phyloP scores from a whole-genome alignment of 2,329 filamentous ascomycete genomes.

The Stagonosporopsis rhizophila region DNA sequence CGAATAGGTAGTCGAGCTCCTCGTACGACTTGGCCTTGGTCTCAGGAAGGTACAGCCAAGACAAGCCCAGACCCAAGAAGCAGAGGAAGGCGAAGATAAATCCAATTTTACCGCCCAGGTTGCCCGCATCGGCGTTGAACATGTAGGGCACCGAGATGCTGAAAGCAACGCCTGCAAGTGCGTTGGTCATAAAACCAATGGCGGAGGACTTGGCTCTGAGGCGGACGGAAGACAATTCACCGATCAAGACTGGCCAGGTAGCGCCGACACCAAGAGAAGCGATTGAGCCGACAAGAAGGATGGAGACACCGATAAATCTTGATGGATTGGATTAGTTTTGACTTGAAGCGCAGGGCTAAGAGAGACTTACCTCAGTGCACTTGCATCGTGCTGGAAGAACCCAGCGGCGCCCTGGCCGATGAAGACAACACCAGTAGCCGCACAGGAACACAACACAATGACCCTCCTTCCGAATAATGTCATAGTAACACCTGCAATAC shows the following conservation, averaged over 20 bases:
- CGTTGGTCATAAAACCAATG: slow-evolving; percentile 77
- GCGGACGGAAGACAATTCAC: slow-evolving; percentile 71
- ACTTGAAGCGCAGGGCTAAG: neutral
- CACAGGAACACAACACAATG: slow-evolving; percentile 5
- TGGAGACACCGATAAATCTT: neutral
- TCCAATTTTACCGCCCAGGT: neutral
- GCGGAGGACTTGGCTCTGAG: slow-evolving; percentile 78
- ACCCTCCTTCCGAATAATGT: slow-evolving; percentile 5
- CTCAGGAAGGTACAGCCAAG: slow-evolving; percentile 6
- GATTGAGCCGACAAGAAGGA: neutral
- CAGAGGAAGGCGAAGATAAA: neutral
- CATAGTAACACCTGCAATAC: slow-evolving; percentile 9
- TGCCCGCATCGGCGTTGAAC: slow-evolving; percentile 11
- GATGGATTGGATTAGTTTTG: neutral
- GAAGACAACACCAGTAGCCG: slow-evolving; percentile 9
- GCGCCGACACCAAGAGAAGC: neutral
- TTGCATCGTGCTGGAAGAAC: slow-evolving; percentile 2
- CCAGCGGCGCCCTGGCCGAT: slow-evolving; percentile 3
- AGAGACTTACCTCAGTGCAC: slow-evolving; percentile 1
- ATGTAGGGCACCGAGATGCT: slow-evolving; percentile 12
- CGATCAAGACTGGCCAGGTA: neutral
- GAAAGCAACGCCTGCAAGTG: slow-evolving; percentile 40
- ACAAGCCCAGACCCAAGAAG: neutral
- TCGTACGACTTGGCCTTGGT: slow-evolving; percentile 6
- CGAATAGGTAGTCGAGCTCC: slow-evolving; percentile 7